Evolutionary conservation across 2,329 filamentous ascomycete species (phyloP), one percentile per base, ranked within the genome.

Genomic region (Trichoderma afroharzianum): DNA sequence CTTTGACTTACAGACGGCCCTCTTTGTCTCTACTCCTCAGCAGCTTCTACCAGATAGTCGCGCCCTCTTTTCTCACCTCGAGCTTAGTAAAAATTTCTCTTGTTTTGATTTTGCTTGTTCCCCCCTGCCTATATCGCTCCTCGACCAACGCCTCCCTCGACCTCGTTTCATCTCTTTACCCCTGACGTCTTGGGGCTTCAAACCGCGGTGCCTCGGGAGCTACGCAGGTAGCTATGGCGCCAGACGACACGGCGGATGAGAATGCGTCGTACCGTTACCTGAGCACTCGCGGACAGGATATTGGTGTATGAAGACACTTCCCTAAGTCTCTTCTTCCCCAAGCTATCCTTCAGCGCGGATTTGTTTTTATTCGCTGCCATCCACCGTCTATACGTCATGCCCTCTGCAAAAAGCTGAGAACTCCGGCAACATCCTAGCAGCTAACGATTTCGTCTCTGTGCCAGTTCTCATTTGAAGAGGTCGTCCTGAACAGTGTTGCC

Each of bases 401-500:
- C 43, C 63, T 50, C 15, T 47, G 18, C 63, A 50, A 21, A 32
- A 32, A 66, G 43, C 43, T 55, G 28, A 33, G 59, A 70, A 36
- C 21, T n/a, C 32, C 43, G 18, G 24, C 33, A 26, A 15, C 33
- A 33, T 50, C 47, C 32, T 18, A 39, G 68, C 33, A 43, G 61
- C 68, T 71, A 62, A 71, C 53, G 12, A 7, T 55, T 67, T 33
- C 15, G 43, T 62, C 33, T 59, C n/a, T 53, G 21, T 28, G 15
- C 47, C 75, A 95, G 92, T 87, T 97, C 76, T 95, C 93, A 67
- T 97, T 98, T 81, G 95, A 98, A 82, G 91, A 94, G 68, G 94
- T 94, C 61, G 94, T 97, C 53, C 86, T 97, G 75, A 97, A 97
- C 82, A 94, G 94, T 58, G 90, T 97, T 71, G 94, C 94, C 72